phyloP scores from a whole-genome alignment of 2,329 filamentous ascomycete genomes.

The Nemania sp. region DNA sequence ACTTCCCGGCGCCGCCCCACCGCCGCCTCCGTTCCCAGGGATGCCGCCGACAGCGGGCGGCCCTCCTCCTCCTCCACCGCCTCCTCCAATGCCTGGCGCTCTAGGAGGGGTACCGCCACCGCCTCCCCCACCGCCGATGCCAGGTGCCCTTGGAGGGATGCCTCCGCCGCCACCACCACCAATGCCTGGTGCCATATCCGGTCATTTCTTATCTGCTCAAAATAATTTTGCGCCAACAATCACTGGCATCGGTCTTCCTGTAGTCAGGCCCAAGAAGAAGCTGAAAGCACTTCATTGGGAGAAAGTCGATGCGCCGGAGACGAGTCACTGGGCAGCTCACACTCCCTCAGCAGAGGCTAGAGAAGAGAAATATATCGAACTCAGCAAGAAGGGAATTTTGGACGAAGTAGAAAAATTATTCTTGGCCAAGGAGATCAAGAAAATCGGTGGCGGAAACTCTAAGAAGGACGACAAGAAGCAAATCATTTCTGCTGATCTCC shows the following conservation, averaged over 20 bases:
- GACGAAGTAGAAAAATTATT: slow-evolving; percentile 98
- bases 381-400: slow-evolving; percentile 93
- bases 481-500: slow-evolving; percentile 90
- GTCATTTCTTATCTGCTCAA: slow-evolving; percentile 79
- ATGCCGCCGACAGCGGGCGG: slow-evolving; percentile 28
- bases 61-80: slow-evolving; percentile 63
- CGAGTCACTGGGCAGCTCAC: slow-evolving; percentile 92
- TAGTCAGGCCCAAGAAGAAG: slow-evolving; percentile 96
- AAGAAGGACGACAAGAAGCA: slow-evolving; percentile 98
- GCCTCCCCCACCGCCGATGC: slow-evolving; percentile 70
- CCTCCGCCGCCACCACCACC: slow-evolving; percentile 66
- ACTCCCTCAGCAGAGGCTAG: slow-evolving; percentile 87
- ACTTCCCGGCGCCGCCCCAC: slow-evolving; percentile 45
- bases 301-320: slow-evolving; percentile 92
- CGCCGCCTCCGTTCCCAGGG: slow-evolving; percentile 62
- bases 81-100: slow-evolving; percentile 52
- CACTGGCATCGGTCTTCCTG: slow-evolving; percentile 76
- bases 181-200: slow-evolving; percentile 76
- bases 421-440: slow-evolving; percentile 95
- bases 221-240: slow-evolving; percentile 65
- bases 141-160: slow-evolving; percentile 60
- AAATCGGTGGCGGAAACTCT: slow-evolving; percentile 75
- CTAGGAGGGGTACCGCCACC: slow-evolving; percentile 58
- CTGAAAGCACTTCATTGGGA: slow-evolving; percentile 99
- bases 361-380: slow-evolving; percentile 94